These are phyloP conservation scores for Aspergillus tamarii DNA, from an alignment of 2,329 filamentous ascomycete species.

Conservation along the genomic window DNA sequence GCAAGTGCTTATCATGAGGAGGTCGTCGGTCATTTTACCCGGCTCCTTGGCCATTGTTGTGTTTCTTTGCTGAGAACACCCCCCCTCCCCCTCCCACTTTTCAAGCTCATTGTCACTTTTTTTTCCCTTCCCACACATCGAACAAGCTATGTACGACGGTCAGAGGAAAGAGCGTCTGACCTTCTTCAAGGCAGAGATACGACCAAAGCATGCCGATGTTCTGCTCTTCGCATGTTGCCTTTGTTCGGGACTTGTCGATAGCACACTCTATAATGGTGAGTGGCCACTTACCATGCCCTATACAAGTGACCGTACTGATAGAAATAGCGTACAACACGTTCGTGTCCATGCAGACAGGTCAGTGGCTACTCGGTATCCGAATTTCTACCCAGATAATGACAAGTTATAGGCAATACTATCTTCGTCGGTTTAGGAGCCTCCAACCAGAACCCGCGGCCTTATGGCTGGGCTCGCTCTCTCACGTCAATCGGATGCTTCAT, in stretches of 20 bases:
- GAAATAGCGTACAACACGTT: conserved; percentile 46
- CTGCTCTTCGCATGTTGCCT: conserved; percentile 33
- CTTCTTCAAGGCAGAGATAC: conserved; percentile 26
- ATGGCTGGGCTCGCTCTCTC: conserved; percentile 49
- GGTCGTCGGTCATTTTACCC: not conserved
- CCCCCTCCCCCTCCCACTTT: not conserved
- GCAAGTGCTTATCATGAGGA: conserved; percentile 3
- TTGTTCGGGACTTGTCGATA: conserved; percentile 32
- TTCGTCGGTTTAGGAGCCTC: conserved; percentile 48
- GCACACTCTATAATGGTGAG: conserved; percentile 35
- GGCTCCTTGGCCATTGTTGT: not conserved
- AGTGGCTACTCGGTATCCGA: not conserved
- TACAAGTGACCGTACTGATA: not conserved
- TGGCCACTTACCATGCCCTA: not conserved
- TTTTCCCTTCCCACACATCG: not conserved
- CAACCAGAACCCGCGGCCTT: conserved; percentile 44
- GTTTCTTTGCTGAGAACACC: not conserved
- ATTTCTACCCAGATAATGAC: not conserved
- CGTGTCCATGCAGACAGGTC: conserved; percentile 25
- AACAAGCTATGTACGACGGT: conserved; percentile 1
- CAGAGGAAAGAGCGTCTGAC: conserved; percentile 11
- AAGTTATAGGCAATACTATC: conserved; percentile 43
- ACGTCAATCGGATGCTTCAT: conserved; percentile 49
- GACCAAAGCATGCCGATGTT: conserved; percentile 28
- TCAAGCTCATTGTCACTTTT: not conserved